Evolutionary conservation across 805 yeast species (phyloP).

Genomic region (Hyphopichia homilentoma): DNA sequence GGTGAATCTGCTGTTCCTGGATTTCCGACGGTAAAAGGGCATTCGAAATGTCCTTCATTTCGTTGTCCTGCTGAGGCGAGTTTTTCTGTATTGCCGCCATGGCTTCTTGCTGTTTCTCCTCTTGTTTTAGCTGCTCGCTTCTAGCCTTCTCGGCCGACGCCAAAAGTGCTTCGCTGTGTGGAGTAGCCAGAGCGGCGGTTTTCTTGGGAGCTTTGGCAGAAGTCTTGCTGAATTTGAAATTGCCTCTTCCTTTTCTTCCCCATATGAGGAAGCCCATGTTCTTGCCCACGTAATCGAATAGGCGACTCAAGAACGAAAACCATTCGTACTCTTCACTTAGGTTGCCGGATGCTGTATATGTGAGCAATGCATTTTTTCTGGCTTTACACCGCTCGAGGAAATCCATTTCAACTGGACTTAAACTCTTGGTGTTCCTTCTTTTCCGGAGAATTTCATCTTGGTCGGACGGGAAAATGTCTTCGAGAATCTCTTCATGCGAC

Average conservation of each 20-base stretch:
- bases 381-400: constrained; percentile 71
- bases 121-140: background rate
- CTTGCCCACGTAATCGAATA: constrained; percentile 73
- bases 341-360: constrained; percentile 43
- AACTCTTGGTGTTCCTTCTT: constrained; percentile 30
- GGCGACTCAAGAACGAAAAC: constrained; percentile 75
- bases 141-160: background rate
- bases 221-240: constrained; percentile 1
- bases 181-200: background rate
- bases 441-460: constrained; percentile 45
- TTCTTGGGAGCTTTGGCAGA: constrained; percentile 2
- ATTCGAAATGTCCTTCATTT: constrained; percentile 25
- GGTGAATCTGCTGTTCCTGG: constrained; percentile 39
- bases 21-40: constrained; percentile 41
- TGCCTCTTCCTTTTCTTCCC: constrained; percentile 49
- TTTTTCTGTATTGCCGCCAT: background rate
- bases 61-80: constrained; percentile 10
- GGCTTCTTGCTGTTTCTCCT: no score
- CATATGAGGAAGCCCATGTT: constrained; percentile 69
- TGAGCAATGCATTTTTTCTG: constrained; percentile 60
- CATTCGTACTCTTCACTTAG: constrained; percentile 78
- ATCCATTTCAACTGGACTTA: constrained; percentile 77
- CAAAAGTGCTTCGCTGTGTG: background rate
- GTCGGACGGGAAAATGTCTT: constrained; percentile 70
- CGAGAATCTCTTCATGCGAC: constrained; percentile 61